Conservation (phyloP, 2,329 filamentous ascomycete species). For the Aspergillus aculeatinus region DNA sequence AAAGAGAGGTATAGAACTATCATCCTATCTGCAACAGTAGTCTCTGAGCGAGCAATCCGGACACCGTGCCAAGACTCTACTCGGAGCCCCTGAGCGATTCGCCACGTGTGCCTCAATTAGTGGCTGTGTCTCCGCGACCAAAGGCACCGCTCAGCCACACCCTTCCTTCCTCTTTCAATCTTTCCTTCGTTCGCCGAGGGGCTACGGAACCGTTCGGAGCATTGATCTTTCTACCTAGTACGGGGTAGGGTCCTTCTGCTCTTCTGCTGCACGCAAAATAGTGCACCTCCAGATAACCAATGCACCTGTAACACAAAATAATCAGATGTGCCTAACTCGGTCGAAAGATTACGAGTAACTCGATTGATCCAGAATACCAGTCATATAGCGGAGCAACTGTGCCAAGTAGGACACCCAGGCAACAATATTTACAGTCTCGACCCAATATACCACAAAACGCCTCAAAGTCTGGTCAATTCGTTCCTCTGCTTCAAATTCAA, state of each 20-base stretch:
- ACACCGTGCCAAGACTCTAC: constrained; percentile 1
- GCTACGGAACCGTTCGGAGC: neutral
- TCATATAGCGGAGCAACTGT: neutral
- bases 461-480: neutral
- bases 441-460: neutral
- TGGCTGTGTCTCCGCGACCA: constrained; percentile 9
- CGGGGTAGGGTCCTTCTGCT: no score
- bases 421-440: constrained; percentile 4
- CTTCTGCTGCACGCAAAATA: no score
- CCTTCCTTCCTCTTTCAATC: no score
- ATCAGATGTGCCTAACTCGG: no score
- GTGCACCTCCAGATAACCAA: no score
- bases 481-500: neutral
- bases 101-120: constrained; percentile 16
- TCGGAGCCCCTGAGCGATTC: constrained; percentile 7
- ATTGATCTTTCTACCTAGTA: neutral
- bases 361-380: neutral
- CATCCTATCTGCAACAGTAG: constrained; percentile 1
- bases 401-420: neutral
- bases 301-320: no score
- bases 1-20: neutral
- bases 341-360: no score
- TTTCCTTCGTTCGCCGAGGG: neutral
- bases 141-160: neutral
- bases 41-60: neutral